Conservation (phyloP, 495 filamentous ascomycete genomes). For the Penicillium longicatenatum region DNA sequence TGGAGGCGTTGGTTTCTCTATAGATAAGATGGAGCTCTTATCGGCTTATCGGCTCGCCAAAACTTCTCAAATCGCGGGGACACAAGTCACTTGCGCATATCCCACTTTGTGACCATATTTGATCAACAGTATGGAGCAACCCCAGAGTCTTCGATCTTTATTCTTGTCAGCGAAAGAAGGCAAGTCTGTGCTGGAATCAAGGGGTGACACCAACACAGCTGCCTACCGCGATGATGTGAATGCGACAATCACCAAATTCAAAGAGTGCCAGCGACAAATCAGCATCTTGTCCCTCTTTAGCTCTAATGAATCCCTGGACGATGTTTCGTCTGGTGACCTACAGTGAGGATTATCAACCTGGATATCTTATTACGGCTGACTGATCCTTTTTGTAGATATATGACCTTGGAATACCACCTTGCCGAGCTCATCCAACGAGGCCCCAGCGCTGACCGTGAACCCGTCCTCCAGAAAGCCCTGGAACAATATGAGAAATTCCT, state of each 20-base stretch:
- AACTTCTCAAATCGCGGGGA: conserved; percentile 29
- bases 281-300: conserved; percentile 79
- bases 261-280: conserved; percentile 70
- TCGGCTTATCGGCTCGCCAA: conserved; percentile 30
- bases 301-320: conserved; percentile 85
- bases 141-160: conserved; percentile 59
- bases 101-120: conserved; percentile 5
- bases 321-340: conserved; percentile 80
- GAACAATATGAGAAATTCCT: conserved; percentile 76
- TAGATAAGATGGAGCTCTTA: conserved; percentile 10
- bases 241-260: conserved; percentile 66
- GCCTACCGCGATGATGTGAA: conserved; percentile 68
- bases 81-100: conserved; percentile 8
- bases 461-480: conserved; percentile 61
- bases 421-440: conserved; percentile 66
- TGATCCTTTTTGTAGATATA: conserved; percentile 52
- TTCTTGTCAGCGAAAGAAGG: conserved; percentile 59
- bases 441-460: conserved; percentile 59
- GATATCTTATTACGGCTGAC: conserved; percentile 27
- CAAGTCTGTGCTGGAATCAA: conserved; percentile 51
- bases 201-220: conserved; percentile 54
- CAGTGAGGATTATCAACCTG: conserved; percentile 54
- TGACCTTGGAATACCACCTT: conserved; percentile 66
- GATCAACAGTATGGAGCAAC: conserved; percentile 52
- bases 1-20: too few species aligned